A percentile compares a stretch with the other conserved stretches of the same genome.
These are phyloP conservation scores for Raphanus hybrid DNA, from an alignment of 441 rosid genomes.

Conservation along the genomic window DNA sequence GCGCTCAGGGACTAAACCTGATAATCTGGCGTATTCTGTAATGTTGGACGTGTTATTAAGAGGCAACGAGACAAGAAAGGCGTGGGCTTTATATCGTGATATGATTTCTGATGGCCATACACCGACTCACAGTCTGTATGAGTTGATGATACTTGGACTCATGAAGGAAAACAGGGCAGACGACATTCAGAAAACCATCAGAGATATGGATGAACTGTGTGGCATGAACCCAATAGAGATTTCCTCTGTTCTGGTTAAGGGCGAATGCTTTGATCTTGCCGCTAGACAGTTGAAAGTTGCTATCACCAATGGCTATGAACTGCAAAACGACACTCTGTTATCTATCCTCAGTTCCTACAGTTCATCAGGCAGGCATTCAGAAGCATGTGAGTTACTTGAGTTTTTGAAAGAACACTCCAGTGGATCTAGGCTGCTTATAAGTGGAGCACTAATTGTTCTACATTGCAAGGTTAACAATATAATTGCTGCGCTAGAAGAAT, in stretches of 20 bases:
- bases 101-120: conserved; percentile 68
- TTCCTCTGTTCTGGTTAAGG: conserved; percentile 79
- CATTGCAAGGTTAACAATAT: conserved; percentile 75
- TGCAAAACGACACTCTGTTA: conserved; percentile 62
- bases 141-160: conserved; percentile 61
- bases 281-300: conserved; percentile 71
- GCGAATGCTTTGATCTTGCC: conserved; percentile 86
- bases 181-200: conserved; percentile 63
- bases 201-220: conserved; percentile 74
- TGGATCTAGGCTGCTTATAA: conserved; percentile 56
- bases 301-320: conserved; percentile 55
- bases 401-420: conserved; percentile 63
- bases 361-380: conserved; percentile 75
- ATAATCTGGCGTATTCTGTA: conserved; percentile 80
- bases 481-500: conserved; percentile 74
- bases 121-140: conserved; percentile 65
- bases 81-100: conserved; percentile 63
- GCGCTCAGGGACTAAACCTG: conserved; percentile 83
- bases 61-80: conserved; percentile 64
- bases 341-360: conserved; percentile 79
- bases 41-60: conserved; percentile 85
- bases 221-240: conserved; percentile 69
- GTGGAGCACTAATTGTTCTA: conserved; percentile 70
- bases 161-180: conserved; percentile 59
- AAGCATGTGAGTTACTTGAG: conserved; percentile 87